Conservation (phyloP, 2,329 filamentous ascomycete species). For the Amphichorda felina region DNA sequence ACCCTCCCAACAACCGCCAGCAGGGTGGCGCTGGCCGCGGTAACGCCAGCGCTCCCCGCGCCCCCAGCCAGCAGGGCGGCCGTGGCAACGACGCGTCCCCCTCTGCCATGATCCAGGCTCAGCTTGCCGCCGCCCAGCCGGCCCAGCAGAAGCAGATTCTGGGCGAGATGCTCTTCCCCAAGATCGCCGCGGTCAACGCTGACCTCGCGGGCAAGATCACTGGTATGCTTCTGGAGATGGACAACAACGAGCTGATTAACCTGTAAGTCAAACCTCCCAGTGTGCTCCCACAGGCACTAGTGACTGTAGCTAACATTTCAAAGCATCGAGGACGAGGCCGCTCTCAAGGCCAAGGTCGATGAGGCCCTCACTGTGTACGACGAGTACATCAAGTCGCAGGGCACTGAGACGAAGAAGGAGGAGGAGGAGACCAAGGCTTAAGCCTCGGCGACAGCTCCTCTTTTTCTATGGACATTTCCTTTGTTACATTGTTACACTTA, state of each 20-base stretch:
- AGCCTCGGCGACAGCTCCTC: slow-evolving; percentile 3
- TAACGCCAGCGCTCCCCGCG: slow-evolving; percentile 25
- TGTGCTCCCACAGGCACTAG: background rate
- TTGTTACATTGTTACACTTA: slow-evolving; percentile 11
- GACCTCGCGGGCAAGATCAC: slow-evolving; percentile 98
- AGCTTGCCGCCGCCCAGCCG: slow-evolving; percentile 44
- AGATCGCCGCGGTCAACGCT: slow-evolving; percentile 90
- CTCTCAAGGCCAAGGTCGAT: slow-evolving; percentile 90
- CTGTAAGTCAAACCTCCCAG: slow-evolving; percentile 55
- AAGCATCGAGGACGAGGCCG: slow-evolving; percentile 79
- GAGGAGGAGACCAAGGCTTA: slow-evolving; percentile 30
- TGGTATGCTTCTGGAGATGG: slow-evolving; percentile 99
- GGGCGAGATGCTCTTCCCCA: slow-evolving; percentile 95
- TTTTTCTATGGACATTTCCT: slow-evolving; percentile 9
- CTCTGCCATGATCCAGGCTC: slow-evolving; percentile 37
- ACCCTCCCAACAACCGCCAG: slow-evolving; percentile 43
- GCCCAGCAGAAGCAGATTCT: slow-evolving; percentile 97
- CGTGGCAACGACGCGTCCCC: slow-evolving; percentile 26
- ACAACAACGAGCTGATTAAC: slow-evolving; percentile 85
- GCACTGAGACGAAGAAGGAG: slow-evolving; percentile 36
- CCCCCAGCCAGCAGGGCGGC: slow-evolving; percentile 19
- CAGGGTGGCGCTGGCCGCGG: slow-evolving; percentile 36
- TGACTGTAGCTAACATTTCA: slow-evolving; percentile 5
- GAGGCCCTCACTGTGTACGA: slow-evolving; percentile 96
- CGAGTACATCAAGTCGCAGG: slow-evolving; percentile 82